Percentiles rank a stretch among this genome's conserved stretches.
phyloP scores from a whole-genome alignment of 176 grass and related monocot species.

The Canna indica region DNA sequence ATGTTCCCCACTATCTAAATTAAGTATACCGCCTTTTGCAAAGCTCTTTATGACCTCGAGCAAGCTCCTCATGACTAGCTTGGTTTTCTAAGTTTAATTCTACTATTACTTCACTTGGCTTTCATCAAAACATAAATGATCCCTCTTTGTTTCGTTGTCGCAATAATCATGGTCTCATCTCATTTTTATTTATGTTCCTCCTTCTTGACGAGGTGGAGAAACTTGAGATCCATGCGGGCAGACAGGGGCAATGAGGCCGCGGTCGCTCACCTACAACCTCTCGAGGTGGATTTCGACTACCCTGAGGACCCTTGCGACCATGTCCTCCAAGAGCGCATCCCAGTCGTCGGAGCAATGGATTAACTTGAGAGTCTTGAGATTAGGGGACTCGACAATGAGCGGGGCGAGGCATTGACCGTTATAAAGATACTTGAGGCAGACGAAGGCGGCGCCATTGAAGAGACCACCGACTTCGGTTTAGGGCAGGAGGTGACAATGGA shows the following conservation, averaged over 20 bases:
- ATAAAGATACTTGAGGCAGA: conserved; percentile 84
- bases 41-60: too few relatives aligned
- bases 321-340: conserved; percentile 57
- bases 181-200: too few relatives aligned
- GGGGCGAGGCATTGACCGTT: conserved; percentile 75
- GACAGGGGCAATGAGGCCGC: conserved; percentile 58
- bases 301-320: conserved; percentile 23
- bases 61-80: too few relatives aligned
- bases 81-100: too few relatives aligned
- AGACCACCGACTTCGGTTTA: too few relatives aligned
- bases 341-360: conserved; percentile 78
- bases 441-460: conserved; percentile 18
- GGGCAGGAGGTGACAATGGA: too few relatives aligned
- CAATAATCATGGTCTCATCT: too few relatives aligned
- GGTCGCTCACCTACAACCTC: conserved; percentile 81
- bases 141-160: too few relatives aligned
- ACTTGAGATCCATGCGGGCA: conserved; percentile 45
- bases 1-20: too few relatives aligned
- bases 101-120: too few relatives aligned
- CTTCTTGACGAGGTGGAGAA: conserved; percentile 85
- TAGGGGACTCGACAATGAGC: conserved; percentile 59
- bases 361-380: conserved; percentile 70
- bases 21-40: too few relatives aligned
- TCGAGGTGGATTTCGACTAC: conserved; percentile 84
- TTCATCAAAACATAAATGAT: too few relatives aligned